Percentiles rank a stretch among this genome's conserved stretches.
Evolutionary conservation across 2,329 filamentous ascomycete genomes (phyloP).

Genomic region (Botrytis medusae): DNA sequence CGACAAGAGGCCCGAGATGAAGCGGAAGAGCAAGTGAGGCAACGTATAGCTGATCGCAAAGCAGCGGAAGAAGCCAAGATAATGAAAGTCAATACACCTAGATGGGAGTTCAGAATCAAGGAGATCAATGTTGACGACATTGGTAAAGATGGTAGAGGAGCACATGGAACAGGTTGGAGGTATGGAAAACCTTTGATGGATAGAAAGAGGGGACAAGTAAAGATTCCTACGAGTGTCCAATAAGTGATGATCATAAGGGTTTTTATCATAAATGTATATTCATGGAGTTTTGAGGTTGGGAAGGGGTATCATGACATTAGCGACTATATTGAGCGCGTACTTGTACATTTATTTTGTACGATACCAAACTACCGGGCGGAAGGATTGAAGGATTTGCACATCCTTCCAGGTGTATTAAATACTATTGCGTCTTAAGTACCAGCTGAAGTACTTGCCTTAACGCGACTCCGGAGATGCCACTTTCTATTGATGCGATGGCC

Average conservation of each 20-base stretch:
- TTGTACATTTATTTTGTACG: slow-evolving; percentile 18
- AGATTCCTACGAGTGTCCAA: slow-evolving; percentile 63
- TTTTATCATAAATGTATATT: slow-evolving; percentile 16
- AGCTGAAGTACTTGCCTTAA: background rate
- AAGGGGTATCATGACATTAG: slow-evolving; percentile 18
- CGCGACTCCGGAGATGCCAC: background rate
- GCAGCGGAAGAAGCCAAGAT: slow-evolving; percentile 45
- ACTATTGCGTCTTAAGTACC: background rate
- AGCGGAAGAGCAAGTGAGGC: slow-evolving; percentile 47
- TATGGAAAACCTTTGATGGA: slow-evolving; percentile 65
- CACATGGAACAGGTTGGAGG: slow-evolving; percentile 56
- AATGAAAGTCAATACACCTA: slow-evolving; percentile 47
- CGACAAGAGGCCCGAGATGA: slow-evolving; percentile 39
- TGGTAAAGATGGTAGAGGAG: slow-evolving; percentile 53
- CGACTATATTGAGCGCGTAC: slow-evolving; percentile 4
- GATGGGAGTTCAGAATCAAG: slow-evolving; percentile 64
- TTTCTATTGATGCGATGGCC: background rate
- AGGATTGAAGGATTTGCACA: background rate
- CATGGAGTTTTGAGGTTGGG: slow-evolving; percentile 20
- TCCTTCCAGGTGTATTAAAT: slow-evolving; percentile 1
- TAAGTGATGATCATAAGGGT: slow-evolving; percentile 25
- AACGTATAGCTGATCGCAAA: slow-evolving; percentile 39
- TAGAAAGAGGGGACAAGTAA: slow-evolving; percentile 61
- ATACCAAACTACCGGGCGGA: background rate
- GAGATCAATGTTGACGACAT: slow-evolving; percentile 57